Conservation (phyloP, 2,329 filamentous ascomycete genomes). For the Cladophialophora bantiana region DNA sequence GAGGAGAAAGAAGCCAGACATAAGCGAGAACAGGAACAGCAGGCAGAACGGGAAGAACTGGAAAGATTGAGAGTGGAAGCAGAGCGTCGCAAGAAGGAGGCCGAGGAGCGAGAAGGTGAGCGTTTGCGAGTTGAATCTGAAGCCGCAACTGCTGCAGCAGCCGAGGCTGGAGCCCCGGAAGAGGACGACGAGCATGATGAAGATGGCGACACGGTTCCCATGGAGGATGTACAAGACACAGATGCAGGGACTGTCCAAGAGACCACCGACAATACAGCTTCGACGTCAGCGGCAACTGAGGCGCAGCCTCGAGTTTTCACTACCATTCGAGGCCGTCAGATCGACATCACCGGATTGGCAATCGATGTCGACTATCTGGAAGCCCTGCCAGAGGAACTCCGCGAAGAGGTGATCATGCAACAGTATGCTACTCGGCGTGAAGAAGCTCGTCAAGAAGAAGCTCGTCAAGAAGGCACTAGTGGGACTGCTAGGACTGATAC, state of each 20-base stretch:
- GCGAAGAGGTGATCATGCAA: slow-evolving; percentile 93
- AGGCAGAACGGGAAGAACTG: slow-evolving; percentile 68
- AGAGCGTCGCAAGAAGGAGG: slow-evolving; percentile 72
- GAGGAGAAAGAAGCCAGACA: slow-evolving; percentile 75
- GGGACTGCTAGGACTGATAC: neutral
- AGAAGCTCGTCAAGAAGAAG: slow-evolving; percentile 78
- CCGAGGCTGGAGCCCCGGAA: slow-evolving; percentile 40
- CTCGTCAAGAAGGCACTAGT: slow-evolving; percentile 67
- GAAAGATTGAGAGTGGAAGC: slow-evolving; percentile 72
- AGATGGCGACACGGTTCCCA: slow-evolving; percentile 57
- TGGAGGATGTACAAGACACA: slow-evolving; percentile 77
- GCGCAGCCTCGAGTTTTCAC: slow-evolving; percentile 74
- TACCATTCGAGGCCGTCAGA: slow-evolving; percentile 81
- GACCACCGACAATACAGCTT: slow-evolving; percentile 43
- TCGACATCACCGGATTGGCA: slow-evolving; percentile 92
- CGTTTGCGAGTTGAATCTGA: slow-evolving; percentile 64
- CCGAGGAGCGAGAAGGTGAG: slow-evolving; percentile 70
- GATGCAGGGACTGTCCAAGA: slow-evolving; percentile 47
- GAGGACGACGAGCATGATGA: slow-evolving; percentile 42
- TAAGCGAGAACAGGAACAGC: slow-evolving; percentile 62
- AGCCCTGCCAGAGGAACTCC: slow-evolving; percentile 94
- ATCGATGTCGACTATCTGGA: slow-evolving; percentile 95
- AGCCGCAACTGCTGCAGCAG: slow-evolving; percentile 52
- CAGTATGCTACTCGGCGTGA: slow-evolving; percentile 84
- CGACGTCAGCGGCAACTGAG: slow-evolving; percentile 49